These are phyloP conservation scores for Erigeron canadensis DNA, from an alignment of 129 eudicot species.

Conservation along the genomic window DNA sequence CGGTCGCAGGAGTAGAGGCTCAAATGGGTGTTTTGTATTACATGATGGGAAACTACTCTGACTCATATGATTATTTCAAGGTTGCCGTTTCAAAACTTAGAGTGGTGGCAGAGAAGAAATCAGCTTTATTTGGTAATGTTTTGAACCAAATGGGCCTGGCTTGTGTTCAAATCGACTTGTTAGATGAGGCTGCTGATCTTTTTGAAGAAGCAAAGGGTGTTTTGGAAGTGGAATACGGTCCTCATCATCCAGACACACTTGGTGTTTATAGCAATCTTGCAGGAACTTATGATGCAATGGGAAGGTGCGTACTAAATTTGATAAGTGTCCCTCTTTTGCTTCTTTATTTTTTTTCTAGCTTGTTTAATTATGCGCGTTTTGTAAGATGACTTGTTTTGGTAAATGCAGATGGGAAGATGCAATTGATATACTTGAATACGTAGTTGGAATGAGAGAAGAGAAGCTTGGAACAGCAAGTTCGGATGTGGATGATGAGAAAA, in stretches of 20 bases:
- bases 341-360: no score
- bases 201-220: constrained; percentile 83
- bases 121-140: constrained; percentile 66
- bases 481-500: constrained; percentile 74
- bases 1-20: constrained; percentile 83
- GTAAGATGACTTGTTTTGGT: constrained; percentile 11
- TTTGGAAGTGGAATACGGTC: constrained; percentile 79
- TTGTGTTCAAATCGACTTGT: constrained; percentile 60
- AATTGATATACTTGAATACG: constrained; percentile 70
- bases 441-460: constrained; percentile 79
- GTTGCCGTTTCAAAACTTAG: constrained; percentile 59
- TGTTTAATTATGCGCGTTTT: not conserved
- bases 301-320: constrained; percentile 59
- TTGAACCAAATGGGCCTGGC: constrained; percentile 88
- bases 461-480: constrained; percentile 88
- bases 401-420: constrained; percentile 80
- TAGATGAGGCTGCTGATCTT: constrained; percentile 82
- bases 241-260: constrained; percentile 79
- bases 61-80: constrained; percentile 62
- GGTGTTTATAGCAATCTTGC: constrained; percentile 94
- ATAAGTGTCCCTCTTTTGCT: no score
- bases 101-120: constrained; percentile 62
- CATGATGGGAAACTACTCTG: constrained; percentile 53
- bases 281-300: constrained; percentile 96
- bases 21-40: constrained; percentile 82